Conservation (phyloP, 441 rosid genomes). For the Croton laevigatus region DNA sequence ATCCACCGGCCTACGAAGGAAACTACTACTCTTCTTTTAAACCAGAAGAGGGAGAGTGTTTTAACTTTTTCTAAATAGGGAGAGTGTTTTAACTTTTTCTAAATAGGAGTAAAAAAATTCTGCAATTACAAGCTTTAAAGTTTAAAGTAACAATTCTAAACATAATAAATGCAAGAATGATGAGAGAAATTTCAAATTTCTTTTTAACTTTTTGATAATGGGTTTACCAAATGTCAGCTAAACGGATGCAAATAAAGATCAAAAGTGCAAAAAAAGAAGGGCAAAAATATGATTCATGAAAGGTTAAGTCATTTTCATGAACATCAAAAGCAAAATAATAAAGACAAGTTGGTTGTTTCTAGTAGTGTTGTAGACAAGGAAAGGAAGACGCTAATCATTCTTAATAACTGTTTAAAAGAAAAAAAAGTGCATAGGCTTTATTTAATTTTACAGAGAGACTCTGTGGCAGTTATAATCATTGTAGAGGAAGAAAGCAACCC, state of each 20-base stretch:
- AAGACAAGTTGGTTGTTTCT: neutral
- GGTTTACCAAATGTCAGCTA: neutral
- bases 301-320: neutral
- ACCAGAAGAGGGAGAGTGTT: too few relatives aligned
- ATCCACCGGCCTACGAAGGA: conserved; percentile 16
- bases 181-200: too few relatives aligned
- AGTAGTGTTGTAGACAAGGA: neutral
- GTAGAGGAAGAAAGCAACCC: conserved; percentile 10
- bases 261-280: neutral
- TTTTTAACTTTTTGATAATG: too few relatives aligned
- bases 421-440: neutral
- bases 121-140: too few relatives aligned
- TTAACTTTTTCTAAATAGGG: too few relatives aligned
- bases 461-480: conserved; percentile 16
- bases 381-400: conserved; percentile 8
- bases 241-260: neutral
- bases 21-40: too few relatives aligned
- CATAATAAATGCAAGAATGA: too few relatives aligned
- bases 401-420: neutral
- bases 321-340: neutral
- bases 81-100: too few relatives aligned
- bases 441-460: neutral
- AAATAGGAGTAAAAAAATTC: too few relatives aligned
- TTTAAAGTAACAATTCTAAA: too few relatives aligned
- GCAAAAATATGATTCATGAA: neutral